These are phyloP conservation scores for Rhynchospora tenuis DNA, from an alignment of 176 grass and related monocot genomes.

Conservation along the genomic window DNA sequence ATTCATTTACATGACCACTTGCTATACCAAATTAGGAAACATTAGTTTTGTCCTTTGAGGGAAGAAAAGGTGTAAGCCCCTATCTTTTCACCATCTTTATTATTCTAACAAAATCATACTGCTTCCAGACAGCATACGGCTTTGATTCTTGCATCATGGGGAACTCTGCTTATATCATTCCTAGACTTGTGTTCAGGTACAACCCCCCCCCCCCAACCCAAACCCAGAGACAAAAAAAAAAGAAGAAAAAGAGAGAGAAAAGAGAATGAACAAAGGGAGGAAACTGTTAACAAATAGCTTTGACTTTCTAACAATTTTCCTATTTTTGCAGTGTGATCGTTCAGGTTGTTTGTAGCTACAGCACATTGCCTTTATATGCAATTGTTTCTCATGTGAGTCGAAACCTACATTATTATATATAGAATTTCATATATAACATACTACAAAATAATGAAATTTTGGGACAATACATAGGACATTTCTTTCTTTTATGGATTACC, in stretches of 20 bases:
- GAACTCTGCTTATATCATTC: constrained; percentile 26
- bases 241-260: neutral
- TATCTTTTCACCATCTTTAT: too few relatives aligned
- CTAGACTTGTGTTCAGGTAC: constrained; percentile 47
- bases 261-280: neutral
- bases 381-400: constrained; percentile 80
- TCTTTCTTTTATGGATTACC: neutral
- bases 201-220: too few relatives aligned
- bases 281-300: too few relatives aligned
- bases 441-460: too few relatives aligned
- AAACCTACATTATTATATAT: neutral
- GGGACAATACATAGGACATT: too few relatives aligned
- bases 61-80: too few relatives aligned
- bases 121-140: constrained; percentile 36
- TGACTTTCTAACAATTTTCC: too few relatives aligned
- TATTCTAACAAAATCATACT: too few relatives aligned
- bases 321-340: constrained; percentile 43
- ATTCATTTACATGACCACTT: too few relatives aligned
- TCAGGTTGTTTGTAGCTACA: constrained; percentile 62
- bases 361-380: constrained; percentile 66
- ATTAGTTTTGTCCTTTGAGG: neutral
- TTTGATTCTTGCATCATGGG: constrained; percentile 67
- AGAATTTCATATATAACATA: neutral
- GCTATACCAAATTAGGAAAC: too few relatives aligned
- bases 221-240: too few relatives aligned